phyloP scores from a whole-genome alignment of 805 yeast species.

The Starmerella apis region DNA sequence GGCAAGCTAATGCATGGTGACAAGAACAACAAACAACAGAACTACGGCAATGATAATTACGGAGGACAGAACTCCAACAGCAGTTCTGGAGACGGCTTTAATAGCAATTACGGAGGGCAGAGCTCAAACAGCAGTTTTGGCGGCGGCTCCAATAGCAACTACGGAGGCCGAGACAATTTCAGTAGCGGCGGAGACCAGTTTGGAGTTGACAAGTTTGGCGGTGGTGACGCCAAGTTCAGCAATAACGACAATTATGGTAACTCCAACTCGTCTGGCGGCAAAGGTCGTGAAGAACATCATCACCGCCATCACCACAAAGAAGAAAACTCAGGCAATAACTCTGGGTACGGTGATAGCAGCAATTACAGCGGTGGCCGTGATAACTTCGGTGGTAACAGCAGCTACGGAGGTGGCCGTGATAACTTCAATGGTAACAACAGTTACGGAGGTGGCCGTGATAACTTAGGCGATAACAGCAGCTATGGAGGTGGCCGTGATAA shows the following conservation, averaged over 20 bases:
- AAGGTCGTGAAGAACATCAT: not conserved
- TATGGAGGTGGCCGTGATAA: constrained; percentile 1
- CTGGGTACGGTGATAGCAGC: not conserved
- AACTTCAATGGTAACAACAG: constrained; percentile 2
- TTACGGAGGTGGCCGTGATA: constrained; percentile 3
- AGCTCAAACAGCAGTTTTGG: constrained; percentile 5
- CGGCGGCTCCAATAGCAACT: constrained; percentile 2
- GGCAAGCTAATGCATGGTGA: constrained; percentile 5
- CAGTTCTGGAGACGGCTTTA: constrained; percentile 6
- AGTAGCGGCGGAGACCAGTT: too few species aligned
- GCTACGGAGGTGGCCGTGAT: not conserved
- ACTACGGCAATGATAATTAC: not conserved
- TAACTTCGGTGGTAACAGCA: not conserved
- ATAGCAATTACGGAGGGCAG: not conserved
- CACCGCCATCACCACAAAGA: constrained; percentile 1
- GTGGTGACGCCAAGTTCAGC: constrained; percentile 1
- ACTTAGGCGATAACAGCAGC: constrained; percentile 5
- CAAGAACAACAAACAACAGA: constrained; percentile 7
- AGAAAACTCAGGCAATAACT: constrained; percentile 1
- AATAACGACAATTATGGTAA: not conserved
- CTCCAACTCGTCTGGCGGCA: not conserved
- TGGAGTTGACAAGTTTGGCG: constrained; percentile 4
- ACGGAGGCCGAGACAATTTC: constrained; percentile 3
- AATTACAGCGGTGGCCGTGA: constrained; percentile 2
- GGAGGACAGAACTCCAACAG: not conserved